Evolutionary conservation across 1,284 basidiomycete genomes (phyloP), one percentile per base, ranked within the genome.

Genomic region (Fistulinella cinereoalba): DNA sequence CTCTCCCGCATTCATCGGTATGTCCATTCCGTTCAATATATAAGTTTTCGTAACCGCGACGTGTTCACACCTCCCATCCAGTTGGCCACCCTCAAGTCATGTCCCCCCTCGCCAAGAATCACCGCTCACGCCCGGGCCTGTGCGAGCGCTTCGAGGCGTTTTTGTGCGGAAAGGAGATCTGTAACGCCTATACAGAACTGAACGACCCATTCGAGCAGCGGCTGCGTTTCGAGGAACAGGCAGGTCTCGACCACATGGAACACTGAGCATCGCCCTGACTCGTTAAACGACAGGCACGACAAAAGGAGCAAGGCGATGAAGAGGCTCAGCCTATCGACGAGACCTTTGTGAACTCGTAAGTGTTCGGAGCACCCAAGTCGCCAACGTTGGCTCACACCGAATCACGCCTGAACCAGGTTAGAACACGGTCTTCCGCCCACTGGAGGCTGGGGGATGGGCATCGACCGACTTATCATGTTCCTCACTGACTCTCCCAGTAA

Each of bases 111-210:
- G 97, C 96, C 67, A 97, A 97, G 74, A 91, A 88, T 79, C 92
- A 97, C 70, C 88, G 94, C 52, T 91, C 88, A 16, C 84, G 91
- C 37, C 88, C 92, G 0, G 97, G 97, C 36, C 79, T 99, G 11
- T 98, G 95, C 70, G 96, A 99, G 71, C 91, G 96, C 15, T 99
- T 99, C 75, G 96, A 99, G 69, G 92, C 84, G 7, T 99, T 99
- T 78, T 83, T 99, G 75, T 97, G 94, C 41, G 94, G 93, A 55
- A 97, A 97, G 80, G 96, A 98, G 73, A 88, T 98, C 69, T 95
- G 92, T 75, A 97, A 97, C 61, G 92, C 93, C 29, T 97, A 99
- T 71, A 99, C 96, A 33, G 96, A 99, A 79, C 82, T 99, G 77
- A 97, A 97, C 72, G 94, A 97, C 71, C 93, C 93, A 2, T 97